Evolutionary conservation across 495 filamentous ascomycete genomes (phyloP), one percentile per base, ranked within the genome.

Genomic region (Xanthoparmelia taractica): DNA sequence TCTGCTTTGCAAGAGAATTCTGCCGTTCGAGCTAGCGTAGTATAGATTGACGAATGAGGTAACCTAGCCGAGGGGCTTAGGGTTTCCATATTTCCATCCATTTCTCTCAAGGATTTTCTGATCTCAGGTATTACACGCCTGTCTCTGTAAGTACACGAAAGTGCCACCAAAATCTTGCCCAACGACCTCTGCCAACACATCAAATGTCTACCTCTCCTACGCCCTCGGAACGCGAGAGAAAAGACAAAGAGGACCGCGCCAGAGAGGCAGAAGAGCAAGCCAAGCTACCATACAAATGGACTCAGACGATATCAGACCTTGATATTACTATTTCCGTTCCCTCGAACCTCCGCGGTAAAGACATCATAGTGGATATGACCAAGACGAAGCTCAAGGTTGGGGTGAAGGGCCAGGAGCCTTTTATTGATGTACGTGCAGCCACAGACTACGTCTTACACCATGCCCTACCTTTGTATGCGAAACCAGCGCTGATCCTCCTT

Each of bases 201-300:
- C 37, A 2, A 34, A 75, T 75, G 73, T 73, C 74, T 20, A 65
- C 62, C 52, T 71, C 77, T 66, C 84, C 85, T 52, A 80, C 73
- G 27, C 80, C 82, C 57, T 74, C 79, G 43, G 68, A 74, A 59
- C 78, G 78, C 65, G 80, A 82, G 37, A 67, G 58, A 56, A 73
- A 78, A 63, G 87, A 91, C 71, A 84, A 84, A 41, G 87, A 86
- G 36, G 84, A 86, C 71, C 85, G 85, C 71, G 86, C 84, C 61
- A 86, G 87, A 72, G 91, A 98, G 74, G 81, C 81, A 37, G 88
- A 85, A 40, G 94, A 97, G 74, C 94, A 98, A 78, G 90, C 88
- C 27, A 81, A 86, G 48, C 86, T 98, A 13, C 94, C 94, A 6
- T 98, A 98, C 85, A 91, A 94, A 77, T 98, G 94, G 94, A 89